phyloP scores from a whole-genome alignment of 371 early-diverging fungal genomes.

The Mucor piriformis region DNA sequence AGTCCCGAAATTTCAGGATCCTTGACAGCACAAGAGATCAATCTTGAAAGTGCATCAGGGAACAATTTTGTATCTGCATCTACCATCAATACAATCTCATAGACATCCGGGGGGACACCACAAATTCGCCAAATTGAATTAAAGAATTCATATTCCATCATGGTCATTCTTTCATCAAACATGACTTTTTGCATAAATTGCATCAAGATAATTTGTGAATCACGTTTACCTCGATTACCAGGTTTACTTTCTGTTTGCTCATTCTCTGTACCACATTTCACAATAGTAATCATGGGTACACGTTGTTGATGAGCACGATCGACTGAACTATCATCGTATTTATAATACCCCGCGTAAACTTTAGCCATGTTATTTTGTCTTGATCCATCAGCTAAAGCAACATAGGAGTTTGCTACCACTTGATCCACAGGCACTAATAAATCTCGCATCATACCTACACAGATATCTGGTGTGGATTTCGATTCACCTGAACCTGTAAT shows the following conservation, averaged over 20 bases:
- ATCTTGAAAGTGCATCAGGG: constrained; percentile 74
- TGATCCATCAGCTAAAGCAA: constrained; percentile 92
- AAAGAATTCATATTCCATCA: constrained; percentile 94
- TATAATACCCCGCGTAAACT: constrained; percentile 89
- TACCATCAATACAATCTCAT: constrained; percentile 93
- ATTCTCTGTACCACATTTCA: constrained; percentile 20
- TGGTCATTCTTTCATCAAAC: constrained; percentile 94
- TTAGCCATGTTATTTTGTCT: constrained; percentile 96
- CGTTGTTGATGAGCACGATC: constrained; percentile 54
- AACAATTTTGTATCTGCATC: constrained; percentile 96
- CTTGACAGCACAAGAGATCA: constrained; percentile 68
- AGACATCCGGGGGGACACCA: constrained; percentile 82
- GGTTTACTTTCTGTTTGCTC: constrained; percentile 56
- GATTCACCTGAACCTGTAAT: constrained; percentile 80
- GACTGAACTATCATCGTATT: constrained; percentile 62
- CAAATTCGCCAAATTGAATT: constrained; percentile 81
- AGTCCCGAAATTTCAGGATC: constrained; percentile 80
- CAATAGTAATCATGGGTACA: constrained; percentile 89
- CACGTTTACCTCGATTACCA: constrained; percentile 98
- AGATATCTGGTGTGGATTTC: constrained; percentile 79
- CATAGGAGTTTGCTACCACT: constrained; percentile 77
- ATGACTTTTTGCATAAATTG: constrained; percentile 92
- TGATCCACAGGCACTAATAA: constrained; percentile 66
- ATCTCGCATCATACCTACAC: constrained; percentile 83
- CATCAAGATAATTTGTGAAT: constrained; percentile 98